Evolutionary conservation across 192 early-diverging fungal genomes (phyloP).

Genomic region (Coemansia guatemalensis): DNA sequence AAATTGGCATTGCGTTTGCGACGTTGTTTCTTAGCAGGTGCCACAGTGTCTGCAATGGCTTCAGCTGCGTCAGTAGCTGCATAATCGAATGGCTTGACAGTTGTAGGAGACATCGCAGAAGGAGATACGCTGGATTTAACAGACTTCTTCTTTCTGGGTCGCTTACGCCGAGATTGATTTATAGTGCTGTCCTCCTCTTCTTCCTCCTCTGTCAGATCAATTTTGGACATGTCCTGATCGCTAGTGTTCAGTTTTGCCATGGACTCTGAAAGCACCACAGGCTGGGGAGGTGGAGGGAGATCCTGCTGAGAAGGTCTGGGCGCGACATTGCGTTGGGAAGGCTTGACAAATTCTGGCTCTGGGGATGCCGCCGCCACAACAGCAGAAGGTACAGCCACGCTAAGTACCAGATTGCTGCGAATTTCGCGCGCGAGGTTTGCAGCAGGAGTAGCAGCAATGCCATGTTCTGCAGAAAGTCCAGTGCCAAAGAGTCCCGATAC

Average conservation of each 20-base stretch:
- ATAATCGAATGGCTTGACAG: slow-evolving; percentile 30
- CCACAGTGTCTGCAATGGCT: slow-evolving; percentile 14
- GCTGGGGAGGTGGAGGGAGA: slow-evolving; percentile 4
- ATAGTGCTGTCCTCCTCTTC: too few relatives aligned
- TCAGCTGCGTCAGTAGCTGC: slow-evolving; percentile 2
- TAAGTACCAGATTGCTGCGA: slow-evolving; percentile 28
- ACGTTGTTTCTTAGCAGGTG: too few relatives aligned
- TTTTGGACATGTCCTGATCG: slow-evolving; percentile 14
- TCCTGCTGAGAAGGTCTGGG: background rate
- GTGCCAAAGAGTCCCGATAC: slow-evolving; percentile 35
- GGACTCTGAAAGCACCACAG: slow-evolving; percentile 39
- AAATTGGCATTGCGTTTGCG: slow-evolving; percentile 5
- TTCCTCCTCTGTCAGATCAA: slow-evolving; percentile 14
- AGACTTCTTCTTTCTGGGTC: background rate
- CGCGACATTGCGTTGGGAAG: background rate
- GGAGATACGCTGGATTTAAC: background rate
- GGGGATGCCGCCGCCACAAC: background rate
- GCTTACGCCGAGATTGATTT: too few relatives aligned
- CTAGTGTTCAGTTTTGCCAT: slow-evolving; percentile 5
- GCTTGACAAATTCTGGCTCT: background rate
- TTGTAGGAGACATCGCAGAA: background rate
- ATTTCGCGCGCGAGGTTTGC: slow-evolving; percentile 26
- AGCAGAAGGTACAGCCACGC: slow-evolving; percentile 18
- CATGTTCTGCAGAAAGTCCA: background rate
- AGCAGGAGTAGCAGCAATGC: background rate